Evolutionary conservation across 306 rosid species (phyloP).

Genomic region (Vachellia pachyceras): DNA sequence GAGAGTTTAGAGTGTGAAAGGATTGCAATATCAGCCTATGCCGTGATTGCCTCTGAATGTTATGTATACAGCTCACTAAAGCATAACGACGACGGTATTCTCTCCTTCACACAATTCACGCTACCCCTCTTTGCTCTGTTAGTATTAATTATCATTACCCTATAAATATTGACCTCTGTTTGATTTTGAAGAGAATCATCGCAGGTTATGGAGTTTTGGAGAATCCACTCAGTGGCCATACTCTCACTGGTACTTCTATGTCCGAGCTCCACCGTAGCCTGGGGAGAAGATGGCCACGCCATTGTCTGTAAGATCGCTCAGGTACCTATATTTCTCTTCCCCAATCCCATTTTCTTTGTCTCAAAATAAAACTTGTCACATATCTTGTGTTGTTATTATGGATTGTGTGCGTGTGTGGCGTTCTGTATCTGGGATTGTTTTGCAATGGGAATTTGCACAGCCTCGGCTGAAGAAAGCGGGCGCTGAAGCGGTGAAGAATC

Average conservation of each 20-base stretch:
- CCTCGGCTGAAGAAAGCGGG: slow-evolving; percentile 59
- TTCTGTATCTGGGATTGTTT: background rate
- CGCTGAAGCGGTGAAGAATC: slow-evolving; percentile 62
- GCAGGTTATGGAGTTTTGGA: slow-evolving; percentile 40
- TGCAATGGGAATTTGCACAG: slow-evolving; percentile 37
- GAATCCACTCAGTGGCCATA: slow-evolving; percentile 33
- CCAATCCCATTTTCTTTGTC: background rate
- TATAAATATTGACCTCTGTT: background rate
- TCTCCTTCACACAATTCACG: slow-evolving; percentile 22
- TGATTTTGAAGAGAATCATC: slow-evolving; percentile 13
- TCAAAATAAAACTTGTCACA: background rate
- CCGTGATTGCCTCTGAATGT: background rate
- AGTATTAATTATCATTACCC: background rate
- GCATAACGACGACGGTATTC: background rate
- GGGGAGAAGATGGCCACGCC: slow-evolving; percentile 82
- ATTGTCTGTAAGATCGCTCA: slow-evolving; percentile 76
- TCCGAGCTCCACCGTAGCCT: slow-evolving; percentile 53
- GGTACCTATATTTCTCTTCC: slow-evolving; percentile 34
- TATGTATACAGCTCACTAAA: background rate
- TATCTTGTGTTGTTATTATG: background rate
- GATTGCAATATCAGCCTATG: background rate
- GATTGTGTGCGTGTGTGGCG: background rate
- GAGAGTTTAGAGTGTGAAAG: background rate
- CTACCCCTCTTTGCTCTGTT: background rate
- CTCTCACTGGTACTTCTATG: slow-evolving; percentile 47